These are phyloP conservation scores for Millerago galiae DNA, from an alignment of 805 yeast species.

Conservation along the genomic window DNA sequence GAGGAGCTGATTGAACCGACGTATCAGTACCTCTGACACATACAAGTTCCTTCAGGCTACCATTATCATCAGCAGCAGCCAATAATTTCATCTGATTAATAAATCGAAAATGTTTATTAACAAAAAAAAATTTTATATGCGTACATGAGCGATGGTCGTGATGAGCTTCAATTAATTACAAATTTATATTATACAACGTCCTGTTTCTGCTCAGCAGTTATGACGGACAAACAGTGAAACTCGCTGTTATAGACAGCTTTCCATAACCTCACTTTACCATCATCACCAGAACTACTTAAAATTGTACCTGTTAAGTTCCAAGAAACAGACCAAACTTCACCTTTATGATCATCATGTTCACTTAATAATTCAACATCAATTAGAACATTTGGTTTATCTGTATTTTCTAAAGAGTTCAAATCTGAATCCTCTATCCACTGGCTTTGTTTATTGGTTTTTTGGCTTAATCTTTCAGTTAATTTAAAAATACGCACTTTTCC, in stretches of 20 bases:
- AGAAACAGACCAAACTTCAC: slow-evolving; percentile 93
- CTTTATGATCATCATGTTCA: slow-evolving; percentile 67
- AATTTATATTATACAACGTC: not conserved
- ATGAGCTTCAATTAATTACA: not conserved
- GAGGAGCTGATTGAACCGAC: slow-evolving; percentile 56
- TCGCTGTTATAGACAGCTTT: slow-evolving; percentile 79
- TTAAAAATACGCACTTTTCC: slow-evolving; percentile 86
- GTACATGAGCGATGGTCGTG: no score
- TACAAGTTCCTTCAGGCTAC: slow-evolving; percentile 36
- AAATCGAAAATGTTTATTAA: no score
- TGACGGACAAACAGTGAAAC: slow-evolving; percentile 87
- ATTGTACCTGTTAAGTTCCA: slow-evolving; percentile 96
- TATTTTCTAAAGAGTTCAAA: slow-evolving; percentile 14
- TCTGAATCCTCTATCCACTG: slow-evolving; percentile 13
- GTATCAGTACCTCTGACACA: slow-evolving; percentile 75
- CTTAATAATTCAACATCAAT: slow-evolving; percentile 54
- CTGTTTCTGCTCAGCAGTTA: slow-evolving; percentile 45
- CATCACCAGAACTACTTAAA: slow-evolving; percentile 90
- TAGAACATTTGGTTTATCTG: slow-evolving; percentile 22
- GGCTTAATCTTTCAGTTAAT: slow-evolving; percentile 39
- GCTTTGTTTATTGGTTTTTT: slow-evolving; percentile 4
- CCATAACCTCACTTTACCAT: slow-evolving; percentile 89
- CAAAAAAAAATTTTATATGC: no score
- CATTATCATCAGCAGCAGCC: slow-evolving; percentile 52
- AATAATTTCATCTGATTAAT: slow-evolving; percentile 50